These are phyloP conservation scores for Tulasnella sp. DNA, from an alignment of 768 basidiomycete genomes.

Conservation along the genomic window DNA sequence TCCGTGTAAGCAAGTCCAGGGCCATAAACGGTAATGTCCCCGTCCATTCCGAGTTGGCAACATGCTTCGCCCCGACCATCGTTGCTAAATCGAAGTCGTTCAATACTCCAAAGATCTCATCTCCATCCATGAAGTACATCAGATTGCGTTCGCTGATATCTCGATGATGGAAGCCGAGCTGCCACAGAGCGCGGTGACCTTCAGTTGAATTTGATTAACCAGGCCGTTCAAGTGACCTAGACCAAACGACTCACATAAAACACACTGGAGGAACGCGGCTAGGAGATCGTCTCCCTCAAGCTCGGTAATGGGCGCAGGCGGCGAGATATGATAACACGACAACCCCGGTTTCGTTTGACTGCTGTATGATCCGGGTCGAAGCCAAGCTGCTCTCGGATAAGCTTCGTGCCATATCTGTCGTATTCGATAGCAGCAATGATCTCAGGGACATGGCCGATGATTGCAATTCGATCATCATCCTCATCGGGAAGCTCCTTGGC, in stretches of 20 bases:
- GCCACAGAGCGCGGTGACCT: slow-evolving; percentile 28
- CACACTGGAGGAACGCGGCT: slow-evolving; percentile 22
- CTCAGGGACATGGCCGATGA: too few relatives aligned
- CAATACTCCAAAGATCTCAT: slow-evolving; percentile 22
- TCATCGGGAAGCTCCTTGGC: too few relatives aligned
- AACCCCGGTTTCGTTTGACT: too few relatives aligned
- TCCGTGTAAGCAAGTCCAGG: slow-evolving; percentile 22
- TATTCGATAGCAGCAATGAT: too few relatives aligned
- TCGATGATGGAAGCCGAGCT: slow-evolving; percentile 23
- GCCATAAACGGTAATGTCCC: slow-evolving; percentile 31
- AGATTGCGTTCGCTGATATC: slow-evolving; percentile 29
- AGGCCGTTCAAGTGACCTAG: slow-evolving; percentile 25
- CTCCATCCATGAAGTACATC: slow-evolving; percentile 22
- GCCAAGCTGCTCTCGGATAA: too few relatives aligned
- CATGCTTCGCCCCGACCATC: not conserved
- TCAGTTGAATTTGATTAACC: slow-evolving; percentile 22
- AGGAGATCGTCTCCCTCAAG: slow-evolving; percentile 25
- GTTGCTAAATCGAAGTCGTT: slow-evolving; percentile 27
- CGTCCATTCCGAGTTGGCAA: slow-evolving; percentile 18
- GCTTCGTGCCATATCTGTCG: too few relatives aligned
- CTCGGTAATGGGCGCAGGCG: too few relatives aligned
- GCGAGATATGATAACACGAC: too few relatives aligned
- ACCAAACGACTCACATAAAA: slow-evolving; percentile 24
- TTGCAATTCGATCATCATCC: too few relatives aligned
- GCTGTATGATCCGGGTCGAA: too few relatives aligned